These are phyloP conservation scores for Fusarium zealandicum DNA, from an alignment of 2,329 filamentous ascomycete species.

Conservation along the genomic window DNA sequence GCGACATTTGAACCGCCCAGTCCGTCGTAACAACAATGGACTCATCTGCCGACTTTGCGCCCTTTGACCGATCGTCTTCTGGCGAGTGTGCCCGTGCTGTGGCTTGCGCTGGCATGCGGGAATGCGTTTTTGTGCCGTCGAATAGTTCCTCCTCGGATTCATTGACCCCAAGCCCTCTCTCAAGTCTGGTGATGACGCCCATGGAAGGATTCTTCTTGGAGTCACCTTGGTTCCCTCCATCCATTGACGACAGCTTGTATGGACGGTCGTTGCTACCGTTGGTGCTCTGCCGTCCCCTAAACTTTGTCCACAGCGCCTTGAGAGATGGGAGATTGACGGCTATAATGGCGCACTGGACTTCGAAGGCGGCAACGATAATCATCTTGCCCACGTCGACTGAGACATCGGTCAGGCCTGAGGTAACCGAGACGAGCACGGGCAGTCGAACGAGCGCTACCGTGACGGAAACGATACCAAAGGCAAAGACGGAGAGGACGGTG, in stretches of 20 bases:
- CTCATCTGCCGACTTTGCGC: too few species aligned
- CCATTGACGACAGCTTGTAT: neutral
- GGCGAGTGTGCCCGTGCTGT: too few species aligned
- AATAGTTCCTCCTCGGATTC: neutral
- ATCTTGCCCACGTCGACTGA: neutral
- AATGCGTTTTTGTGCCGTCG: too few species aligned
- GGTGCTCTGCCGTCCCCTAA: neutral
- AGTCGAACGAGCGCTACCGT: neutral
- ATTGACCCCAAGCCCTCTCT: neutral
- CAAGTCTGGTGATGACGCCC: neutral
- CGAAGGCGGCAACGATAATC: neutral
- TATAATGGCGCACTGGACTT: neutral
- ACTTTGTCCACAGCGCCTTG: neutral
- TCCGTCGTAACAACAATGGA: too few species aligned
- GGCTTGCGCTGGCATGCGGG: too few species aligned
- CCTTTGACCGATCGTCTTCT: too few species aligned
- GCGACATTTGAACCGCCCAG: too few species aligned
- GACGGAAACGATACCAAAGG: neutral
- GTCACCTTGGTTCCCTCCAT: neutral
- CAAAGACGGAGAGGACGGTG: neutral
- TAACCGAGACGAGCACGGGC: neutral
- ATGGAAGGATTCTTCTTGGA: neutral
- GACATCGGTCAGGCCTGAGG: neutral
- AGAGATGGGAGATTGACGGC: neutral
- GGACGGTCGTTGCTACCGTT: neutral